Evolutionary conservation across 2,329 filamentous ascomycete species (phyloP).

Genomic region (Exophiala spinifera): DNA sequence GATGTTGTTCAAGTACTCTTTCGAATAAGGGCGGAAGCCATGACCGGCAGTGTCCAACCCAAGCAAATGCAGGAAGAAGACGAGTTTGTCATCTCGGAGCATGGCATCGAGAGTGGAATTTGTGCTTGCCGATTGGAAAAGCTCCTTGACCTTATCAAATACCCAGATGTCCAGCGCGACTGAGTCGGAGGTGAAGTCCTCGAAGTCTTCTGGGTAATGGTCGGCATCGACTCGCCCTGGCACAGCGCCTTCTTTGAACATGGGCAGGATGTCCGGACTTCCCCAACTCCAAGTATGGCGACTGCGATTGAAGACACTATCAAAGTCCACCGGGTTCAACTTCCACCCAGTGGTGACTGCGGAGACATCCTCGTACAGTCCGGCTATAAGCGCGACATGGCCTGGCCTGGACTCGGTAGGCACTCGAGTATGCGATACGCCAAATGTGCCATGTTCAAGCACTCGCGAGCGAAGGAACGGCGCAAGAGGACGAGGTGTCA

Average conservation of each 20-base stretch:
- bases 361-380: constrained; percentile 95
- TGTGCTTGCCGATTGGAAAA: constrained; percentile 75
- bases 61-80: constrained; percentile 93
- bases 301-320: constrained; percentile 97
- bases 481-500: constrained; percentile 74
- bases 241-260: constrained; percentile 93
- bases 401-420: constrained; percentile 95
- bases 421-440: constrained; percentile 93
- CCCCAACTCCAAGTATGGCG: constrained; percentile 99
- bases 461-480: constrained; percentile 89
- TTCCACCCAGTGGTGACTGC: constrained; percentile 98
- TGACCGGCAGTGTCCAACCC: constrained; percentile 91
- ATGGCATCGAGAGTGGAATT: constrained; percentile 72
- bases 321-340: constrained; percentile 95
- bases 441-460: constrained; percentile 87
- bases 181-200: constrained; percentile 85
- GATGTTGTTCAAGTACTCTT: constrained; percentile 92
- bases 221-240: constrained; percentile 84
- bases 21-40: constrained; percentile 81
- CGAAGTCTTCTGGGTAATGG: constrained; percentile 76
- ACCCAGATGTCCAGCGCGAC: constrained; percentile 87
- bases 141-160: constrained; percentile 83
- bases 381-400: constrained; percentile 94
- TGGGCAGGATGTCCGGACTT: constrained; percentile 92
- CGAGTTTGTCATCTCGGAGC: constrained; percentile 77